These are phyloP conservation scores for Salix purpurea DNA, from an alignment of 345 rosid genomes.

Conservation along the genomic window DNA sequence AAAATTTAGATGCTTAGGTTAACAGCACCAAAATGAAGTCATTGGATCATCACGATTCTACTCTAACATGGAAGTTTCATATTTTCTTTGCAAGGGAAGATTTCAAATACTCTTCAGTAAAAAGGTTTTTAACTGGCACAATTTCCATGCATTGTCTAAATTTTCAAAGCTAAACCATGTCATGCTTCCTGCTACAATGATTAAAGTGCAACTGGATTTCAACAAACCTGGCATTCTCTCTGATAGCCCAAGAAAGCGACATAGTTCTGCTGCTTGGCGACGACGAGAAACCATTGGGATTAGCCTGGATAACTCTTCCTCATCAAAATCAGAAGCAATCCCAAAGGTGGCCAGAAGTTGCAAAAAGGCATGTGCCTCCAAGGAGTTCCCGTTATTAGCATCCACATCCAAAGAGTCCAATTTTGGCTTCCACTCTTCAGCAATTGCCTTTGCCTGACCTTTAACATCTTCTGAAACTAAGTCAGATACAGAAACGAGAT, in stretches of 20 bases:
- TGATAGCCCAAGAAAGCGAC: constrained; percentile 81
- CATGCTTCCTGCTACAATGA: background rate
- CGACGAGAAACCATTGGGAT: constrained; percentile 99
- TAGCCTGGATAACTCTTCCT: constrained; percentile 62
- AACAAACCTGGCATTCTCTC: constrained; percentile 91
- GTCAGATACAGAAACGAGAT: constrained; percentile 39
- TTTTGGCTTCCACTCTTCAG: constrained; percentile 86
- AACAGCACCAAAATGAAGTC: background rate
- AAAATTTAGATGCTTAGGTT: background rate
- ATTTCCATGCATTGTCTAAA: background rate
- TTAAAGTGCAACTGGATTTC: background rate
- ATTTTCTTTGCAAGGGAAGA: background rate
- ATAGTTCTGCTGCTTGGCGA: constrained; percentile 91
- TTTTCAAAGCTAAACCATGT: background rate
- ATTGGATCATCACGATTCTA: background rate
- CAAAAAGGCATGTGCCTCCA: constrained; percentile 99
- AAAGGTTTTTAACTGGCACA: background rate
- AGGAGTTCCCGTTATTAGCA: constrained; percentile 88
- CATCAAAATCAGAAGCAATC: constrained; percentile 75
- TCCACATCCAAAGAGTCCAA: constrained; percentile 73
- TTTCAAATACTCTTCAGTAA: background rate
- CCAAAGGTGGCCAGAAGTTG: constrained; percentile 88
- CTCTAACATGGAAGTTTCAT: background rate
- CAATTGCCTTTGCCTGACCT: constrained; percentile 70
- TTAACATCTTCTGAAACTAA: constrained; percentile 64